Conservation (phyloP, 768 basidiomycete species). For the Serendipita vermifera region DNA sequence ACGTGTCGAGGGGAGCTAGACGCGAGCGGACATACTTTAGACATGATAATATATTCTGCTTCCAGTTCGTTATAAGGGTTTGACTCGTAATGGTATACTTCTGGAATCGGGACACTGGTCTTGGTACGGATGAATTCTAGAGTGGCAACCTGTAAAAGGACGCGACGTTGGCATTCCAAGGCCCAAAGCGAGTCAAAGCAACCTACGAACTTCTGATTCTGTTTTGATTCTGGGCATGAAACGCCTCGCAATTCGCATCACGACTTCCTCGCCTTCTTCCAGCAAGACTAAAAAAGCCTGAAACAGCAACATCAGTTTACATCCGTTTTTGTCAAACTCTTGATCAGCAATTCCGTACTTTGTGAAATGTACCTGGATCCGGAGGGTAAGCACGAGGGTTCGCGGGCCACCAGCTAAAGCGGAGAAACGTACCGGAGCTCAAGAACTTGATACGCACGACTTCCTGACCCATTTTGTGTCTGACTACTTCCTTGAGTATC, state of each 20-base stretch:
- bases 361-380: constrained; percentile 66
- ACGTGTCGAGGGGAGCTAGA: background rate
- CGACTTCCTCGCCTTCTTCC: constrained; percentile 43
- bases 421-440: constrained; percentile 46
- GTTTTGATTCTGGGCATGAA: constrained; percentile 82
- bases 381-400: constrained; percentile 14
- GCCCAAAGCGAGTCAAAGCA: background rate
- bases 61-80: constrained; percentile 77
- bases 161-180: background rate
- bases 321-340: constrained; percentile 10
- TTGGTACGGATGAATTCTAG: constrained; percentile 64
- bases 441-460: constrained; percentile 63
- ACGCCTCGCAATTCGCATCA: constrained; percentile 69
- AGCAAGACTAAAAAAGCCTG: constrained; percentile 71
- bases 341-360: constrained; percentile 31
- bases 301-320: constrained; percentile 5
- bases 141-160: constrained; percentile 44
- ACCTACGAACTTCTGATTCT: constrained; percentile 49
- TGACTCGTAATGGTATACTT: constrained; percentile 62
- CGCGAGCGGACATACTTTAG: constrained; percentile 41
- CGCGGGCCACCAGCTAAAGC: constrained; percentile 8
- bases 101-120: constrained; percentile 60
- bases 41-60: constrained; percentile 79
- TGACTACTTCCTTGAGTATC: constrained; percentile 62
- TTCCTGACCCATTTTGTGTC: constrained; percentile 50